A percentile compares a stretch with the other conserved stretches of the same genome.
phyloP scores from a whole-genome alignment of 2,329 filamentous ascomycete species.

The Thielaviopsis ethacetica region DNA sequence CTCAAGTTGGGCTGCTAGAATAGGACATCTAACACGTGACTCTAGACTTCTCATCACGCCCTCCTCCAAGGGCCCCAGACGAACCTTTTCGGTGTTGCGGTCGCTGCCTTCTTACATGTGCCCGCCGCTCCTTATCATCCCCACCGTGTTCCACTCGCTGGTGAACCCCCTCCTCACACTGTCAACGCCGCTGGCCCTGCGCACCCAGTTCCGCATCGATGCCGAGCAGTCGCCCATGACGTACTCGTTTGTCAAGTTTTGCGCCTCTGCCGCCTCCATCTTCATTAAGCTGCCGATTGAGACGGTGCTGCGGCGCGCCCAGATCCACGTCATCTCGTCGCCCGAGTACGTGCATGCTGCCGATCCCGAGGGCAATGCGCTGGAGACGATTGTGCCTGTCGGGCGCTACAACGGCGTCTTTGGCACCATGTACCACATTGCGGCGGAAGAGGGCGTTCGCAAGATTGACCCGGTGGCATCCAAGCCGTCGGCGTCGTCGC shows the following conservation, averaged over 20 bases:
- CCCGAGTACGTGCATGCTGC: slow-evolving; percentile 34
- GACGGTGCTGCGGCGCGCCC: slow-evolving; percentile 76
- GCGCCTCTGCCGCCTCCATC: slow-evolving; percentile 63
- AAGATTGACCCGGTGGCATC: slow-evolving; percentile 20
- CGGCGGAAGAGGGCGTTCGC: slow-evolving; percentile 61
- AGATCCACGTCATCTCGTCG: slow-evolving; percentile 54
- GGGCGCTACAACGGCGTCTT: slow-evolving; percentile 73
- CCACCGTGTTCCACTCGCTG: slow-evolving; percentile 75
- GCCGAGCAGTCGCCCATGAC: slow-evolving; percentile 63
- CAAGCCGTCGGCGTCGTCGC: slow-evolving; percentile 3
- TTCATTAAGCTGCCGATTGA: slow-evolving; percentile 81
- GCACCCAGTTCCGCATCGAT: slow-evolving; percentile 71
- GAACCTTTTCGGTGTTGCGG: slow-evolving; percentile 62
- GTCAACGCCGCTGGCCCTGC: slow-evolving; percentile 69
- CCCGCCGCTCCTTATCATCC: slow-evolving; percentile 52
- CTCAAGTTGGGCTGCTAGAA: background rate
- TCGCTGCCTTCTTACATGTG: slow-evolving; percentile 64
- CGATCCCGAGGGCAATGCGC: slow-evolving; percentile 23
- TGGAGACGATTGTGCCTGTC: slow-evolving; percentile 63
- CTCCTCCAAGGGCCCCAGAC: slow-evolving; percentile 54
- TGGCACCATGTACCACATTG: slow-evolving; percentile 82
- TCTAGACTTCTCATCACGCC: slow-evolving; percentile 66
- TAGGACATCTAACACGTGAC: slow-evolving; percentile 17
- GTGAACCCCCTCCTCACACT: slow-evolving; percentile 70
- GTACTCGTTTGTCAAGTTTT: slow-evolving; percentile 70